Evolutionary conservation across 1,139 yeast genomes (phyloP).

Genomic region (Yamadazyma friedrichii): DNA sequence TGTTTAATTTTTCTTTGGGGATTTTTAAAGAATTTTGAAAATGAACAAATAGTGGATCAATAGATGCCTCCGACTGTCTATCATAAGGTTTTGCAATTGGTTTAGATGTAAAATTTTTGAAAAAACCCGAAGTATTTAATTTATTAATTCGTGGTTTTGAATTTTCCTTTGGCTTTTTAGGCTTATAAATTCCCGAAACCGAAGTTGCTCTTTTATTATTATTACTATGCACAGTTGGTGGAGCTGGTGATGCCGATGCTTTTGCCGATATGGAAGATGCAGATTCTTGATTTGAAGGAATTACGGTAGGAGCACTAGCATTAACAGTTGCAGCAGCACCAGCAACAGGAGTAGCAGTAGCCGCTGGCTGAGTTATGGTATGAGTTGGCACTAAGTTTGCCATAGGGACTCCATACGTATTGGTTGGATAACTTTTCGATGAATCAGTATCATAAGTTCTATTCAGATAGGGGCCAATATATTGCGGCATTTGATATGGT

Average conservation of each 20-base stretch:
- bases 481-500: constrained; percentile 3
- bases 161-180: constrained; percentile 37
- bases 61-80: constrained; percentile 14
- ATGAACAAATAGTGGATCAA: constrained; percentile 26
- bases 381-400: no score
- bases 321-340: neutral
- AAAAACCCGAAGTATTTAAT: constrained; percentile 15
- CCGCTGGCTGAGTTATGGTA: no score
- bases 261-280: neutral
- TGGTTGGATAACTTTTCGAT: neutral
- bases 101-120: neutral
- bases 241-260: neutral
- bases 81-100: neutral
- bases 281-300: neutral
- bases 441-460: constrained; percentile 8
- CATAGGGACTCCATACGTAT: neutral
- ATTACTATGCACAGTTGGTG: neutral
- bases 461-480: constrained; percentile 11
- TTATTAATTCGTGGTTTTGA: constrained; percentile 37
- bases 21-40: constrained; percentile 19
- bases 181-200: constrained; percentile 23
- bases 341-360: no score
- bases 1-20: constrained; percentile 1
- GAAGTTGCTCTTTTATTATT: neutral
- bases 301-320: neutral